phyloP scores from a whole-genome alignment of 345 rosid genomes.

The Punica granatum region DNA sequence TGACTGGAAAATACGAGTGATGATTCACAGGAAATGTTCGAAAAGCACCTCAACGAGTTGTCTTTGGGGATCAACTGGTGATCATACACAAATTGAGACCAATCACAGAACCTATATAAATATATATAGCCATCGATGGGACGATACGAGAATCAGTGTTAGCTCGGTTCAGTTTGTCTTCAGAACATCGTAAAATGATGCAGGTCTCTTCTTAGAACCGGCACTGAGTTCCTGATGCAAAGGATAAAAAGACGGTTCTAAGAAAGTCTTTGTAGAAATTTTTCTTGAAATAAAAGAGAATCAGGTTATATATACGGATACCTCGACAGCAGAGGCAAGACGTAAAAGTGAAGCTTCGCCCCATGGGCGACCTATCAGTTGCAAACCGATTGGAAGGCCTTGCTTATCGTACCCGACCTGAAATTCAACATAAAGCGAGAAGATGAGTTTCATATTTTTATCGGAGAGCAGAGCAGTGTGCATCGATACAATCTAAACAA shows the following conservation, averaged over 20 bases:
- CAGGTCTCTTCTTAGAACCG: conserved; percentile 52
- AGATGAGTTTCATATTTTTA: background rate
- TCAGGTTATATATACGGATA: conserved; percentile 6
- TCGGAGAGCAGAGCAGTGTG: background rate
- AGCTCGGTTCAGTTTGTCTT: conserved; percentile 19
- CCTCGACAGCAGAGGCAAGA: conserved; percentile 72
- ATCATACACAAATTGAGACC: no score
- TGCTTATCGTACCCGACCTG: conserved; percentile 84
- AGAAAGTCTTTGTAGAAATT: background rate
- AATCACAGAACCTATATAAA: no score
- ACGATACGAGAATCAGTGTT: background rate
- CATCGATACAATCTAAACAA: background rate
- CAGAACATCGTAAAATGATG: conserved; percentile 46
- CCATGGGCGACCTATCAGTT: conserved; percentile 80
- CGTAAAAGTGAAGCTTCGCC: conserved; percentile 67
- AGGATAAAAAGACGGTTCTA: conserved; percentile 4
- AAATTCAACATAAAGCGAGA: background rate
- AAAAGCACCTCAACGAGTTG: background rate
- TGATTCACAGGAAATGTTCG: background rate
- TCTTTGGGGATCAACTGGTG: background rate
- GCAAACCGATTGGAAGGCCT: conserved; percentile 84
- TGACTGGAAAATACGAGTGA: no score
- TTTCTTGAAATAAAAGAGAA: background rate
- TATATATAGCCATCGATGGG: no score
- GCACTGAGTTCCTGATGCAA: conserved; percentile 50